phyloP scores from a whole-genome alignment of 1,139 yeast genomes.

The Nakaseomyces uthaithaninus region DNA sequence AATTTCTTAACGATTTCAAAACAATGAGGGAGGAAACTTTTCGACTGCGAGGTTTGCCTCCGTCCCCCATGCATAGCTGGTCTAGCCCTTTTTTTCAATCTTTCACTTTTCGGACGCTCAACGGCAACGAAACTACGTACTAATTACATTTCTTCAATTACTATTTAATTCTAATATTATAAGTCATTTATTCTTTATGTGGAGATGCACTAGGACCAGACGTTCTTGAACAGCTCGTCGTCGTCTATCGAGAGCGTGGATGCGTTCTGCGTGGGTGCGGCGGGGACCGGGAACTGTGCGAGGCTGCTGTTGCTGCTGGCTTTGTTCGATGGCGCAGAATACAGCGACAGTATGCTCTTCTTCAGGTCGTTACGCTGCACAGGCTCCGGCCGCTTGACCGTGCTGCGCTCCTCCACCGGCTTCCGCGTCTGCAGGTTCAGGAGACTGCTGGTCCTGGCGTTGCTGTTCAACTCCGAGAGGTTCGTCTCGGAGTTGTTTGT shows the following conservation, averaged over 20 bases:
- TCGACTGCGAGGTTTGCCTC: neutral
- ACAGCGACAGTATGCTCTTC: constrained; percentile 80
- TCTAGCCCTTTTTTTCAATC: neutral
- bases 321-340: constrained; percentile 50
- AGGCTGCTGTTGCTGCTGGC: constrained; percentile 7
- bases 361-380: constrained; percentile 69
- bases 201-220: constrained; percentile 16
- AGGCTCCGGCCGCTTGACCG: constrained; percentile 28
- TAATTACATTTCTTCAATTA: too few relatives aligned
- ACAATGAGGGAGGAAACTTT: neutral
- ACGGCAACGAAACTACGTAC: too few relatives aligned
- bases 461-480: constrained; percentile 1
- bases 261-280: constrained; percentile 8
- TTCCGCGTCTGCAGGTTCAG: constrained; percentile 5
- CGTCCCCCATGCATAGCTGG: constrained; percentile 1
- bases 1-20: neutral
- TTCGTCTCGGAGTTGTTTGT: constrained; percentile 10
- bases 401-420: constrained; percentile 3
- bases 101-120: too few relatives aligned
- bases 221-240: constrained; percentile 24
- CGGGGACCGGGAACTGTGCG: neutral
- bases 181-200: neutral
- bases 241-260: constrained; percentile 22
- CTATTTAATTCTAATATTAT: neutral
- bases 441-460: constrained; percentile 5